Conservation (phyloP, 2,329 filamentous ascomycete species). For the Exophiala spinifera region DNA sequence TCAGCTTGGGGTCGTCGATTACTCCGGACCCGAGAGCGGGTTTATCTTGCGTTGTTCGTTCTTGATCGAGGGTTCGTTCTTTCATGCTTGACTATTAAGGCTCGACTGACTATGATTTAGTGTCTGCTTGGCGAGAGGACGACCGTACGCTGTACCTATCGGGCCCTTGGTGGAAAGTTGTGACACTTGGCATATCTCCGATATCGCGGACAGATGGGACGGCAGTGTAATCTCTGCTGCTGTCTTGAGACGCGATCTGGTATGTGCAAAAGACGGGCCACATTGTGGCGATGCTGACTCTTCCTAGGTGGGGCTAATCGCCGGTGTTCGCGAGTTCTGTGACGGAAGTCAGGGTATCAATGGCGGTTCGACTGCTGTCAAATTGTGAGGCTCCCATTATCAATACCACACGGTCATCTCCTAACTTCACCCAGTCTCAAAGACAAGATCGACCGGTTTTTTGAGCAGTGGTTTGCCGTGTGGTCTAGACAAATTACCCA, state of each 20-base stretch:
- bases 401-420: no score
- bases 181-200: conserved; percentile 65
- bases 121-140: conserved; percentile 66
- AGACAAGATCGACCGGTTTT: conserved; percentile 62
- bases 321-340: conserved; percentile 36
- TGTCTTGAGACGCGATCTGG: conserved; percentile 64
- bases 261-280: conserved; percentile 30
- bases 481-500: conserved; percentile 60
- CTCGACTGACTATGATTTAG: conserved; percentile 32
- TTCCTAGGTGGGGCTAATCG: conserved; percentile 29
- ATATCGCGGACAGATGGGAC: conserved; percentile 63
- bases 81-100: not conserved
- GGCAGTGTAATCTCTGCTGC: conserved; percentile 70
- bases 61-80: conserved; percentile 60
- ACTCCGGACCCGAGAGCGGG: conserved; percentile 63
- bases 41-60: conserved; percentile 70
- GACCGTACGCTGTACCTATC: conserved; percentile 65
- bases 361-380: conserved; percentile 36
- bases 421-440: conserved; percentile 34
- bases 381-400: conserved; percentile 7
- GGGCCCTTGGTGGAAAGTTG: conserved; percentile 65
- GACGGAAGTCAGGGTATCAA: conserved; percentile 36
- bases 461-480: conserved; percentile 61
- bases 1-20: conserved; percentile 61
- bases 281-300: conserved; percentile 1